Evolutionary conservation across 1,139 yeast species (phyloP), one percentile per base, ranked within the genome.

Genomic region (Nadsonia commutata): DNA sequence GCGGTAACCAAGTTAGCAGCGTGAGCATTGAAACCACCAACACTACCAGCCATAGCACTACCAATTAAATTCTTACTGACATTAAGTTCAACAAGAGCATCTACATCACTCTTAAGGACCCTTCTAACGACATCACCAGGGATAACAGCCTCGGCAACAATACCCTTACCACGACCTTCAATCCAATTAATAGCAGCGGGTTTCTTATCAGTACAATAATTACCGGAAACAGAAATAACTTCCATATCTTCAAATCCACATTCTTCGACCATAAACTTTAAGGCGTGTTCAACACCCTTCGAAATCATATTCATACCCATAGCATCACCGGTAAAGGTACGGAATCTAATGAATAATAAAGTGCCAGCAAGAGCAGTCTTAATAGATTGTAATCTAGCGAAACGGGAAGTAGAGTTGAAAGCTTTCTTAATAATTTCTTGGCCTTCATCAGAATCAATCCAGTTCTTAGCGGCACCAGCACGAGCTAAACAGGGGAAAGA

Each of bases 231-330:
- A 2, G 97, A 84, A 45, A 90, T 78, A 45, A 93, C 75, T 49
- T 74, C 77, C 99, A 90, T 90, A 65, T 90, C 98, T 16, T 74
- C 78, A 76, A 90, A 90, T 2, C 96, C 97, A 60, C 81, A 80
- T 55, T 80, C 86, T 56, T 81, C 85, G 41, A 73, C 76, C 95
- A 90, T 86, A 60, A 72, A 77, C 52, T 78, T 78, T 58, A 90
- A 73, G 2, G 95, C 76, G 60, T 70, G 71, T 62, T 93, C 99
- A 43, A 85, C 96, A 62, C 98, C 99, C 65, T 90, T 90, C 27
- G 98, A 90, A 52, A 90, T 93, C 99, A 90, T 93, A 61, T 90
- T 90, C 99, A 90, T 90, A 52, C 98, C 99, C 99, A 90, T 90
- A 18, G 98, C 98, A 68, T 90, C 99, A 63, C 99, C 99, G 31